Base-by-base conservation (phyloP, 1,139 yeast genomes). In the Arxiozyma slooffiae region DNA sequence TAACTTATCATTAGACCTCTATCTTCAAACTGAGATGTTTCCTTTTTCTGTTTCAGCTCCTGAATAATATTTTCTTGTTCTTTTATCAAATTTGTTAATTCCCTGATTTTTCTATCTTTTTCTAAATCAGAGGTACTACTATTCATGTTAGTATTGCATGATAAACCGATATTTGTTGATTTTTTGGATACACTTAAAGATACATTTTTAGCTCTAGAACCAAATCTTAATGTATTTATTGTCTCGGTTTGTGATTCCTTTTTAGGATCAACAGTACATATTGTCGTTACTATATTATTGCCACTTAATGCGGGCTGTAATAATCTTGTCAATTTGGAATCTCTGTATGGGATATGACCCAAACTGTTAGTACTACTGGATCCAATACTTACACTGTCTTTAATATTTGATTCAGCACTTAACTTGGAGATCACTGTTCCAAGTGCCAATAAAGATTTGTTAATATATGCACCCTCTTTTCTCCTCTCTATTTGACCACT, bases 221-320 rank as follows among this genome's bases (percentile, higher is more conserved):
- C 97, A 71, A 90, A 92, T 51, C 97, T 71, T 38, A 92, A 73
- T 0, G 97, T 90, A 61, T 88, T 88, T 48, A 83, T 75, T 0
- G 97, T 88, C 63, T 92, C 97, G 0, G 87, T 77, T 17, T 78
- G 71, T 3, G 83, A 77, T 20, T 74, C 74, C 2, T 83, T 80
- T 38, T 56, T 49, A 55, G 85, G 72, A 60, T 77, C 80, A 22
- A 90, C 81, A 0, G 97, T 90, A 66, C 97, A 92, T 43, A 92
- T 74, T 16, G 92, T 85, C 56, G 88, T 81, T n/a, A 90, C 88
- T 46, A 89, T 75, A 4, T 96, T 83, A 36, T 82, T 78, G 1
- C 97, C 97, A 23, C 95, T 85, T 44, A 92, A 73, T 0, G 97
- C 95, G 1, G 96, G 96, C 64, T 92, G 97, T 52, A 92, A 71